These are phyloP conservation scores for Styphnolobium japonicum DNA, from an alignment of 306 rosid species.

Conservation along the genomic window DNA sequence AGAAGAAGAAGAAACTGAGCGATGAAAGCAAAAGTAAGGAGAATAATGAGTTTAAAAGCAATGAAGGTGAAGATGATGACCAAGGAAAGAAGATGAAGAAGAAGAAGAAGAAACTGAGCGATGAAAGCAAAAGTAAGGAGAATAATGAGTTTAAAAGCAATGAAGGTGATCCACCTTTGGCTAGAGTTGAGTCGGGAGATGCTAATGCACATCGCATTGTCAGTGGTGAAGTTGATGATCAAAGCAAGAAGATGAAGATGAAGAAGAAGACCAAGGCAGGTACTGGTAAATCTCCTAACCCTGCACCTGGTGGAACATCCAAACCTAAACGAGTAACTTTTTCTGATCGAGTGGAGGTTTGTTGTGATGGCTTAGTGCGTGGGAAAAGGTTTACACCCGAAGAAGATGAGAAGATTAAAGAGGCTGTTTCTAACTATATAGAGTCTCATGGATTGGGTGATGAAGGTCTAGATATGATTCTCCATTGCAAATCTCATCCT, in stretches of 20 bases:
- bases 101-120: no score
- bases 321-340: conserved; percentile 43
- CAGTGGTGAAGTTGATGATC: no score
- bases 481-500: conserved; percentile 25
- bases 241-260: neutral
- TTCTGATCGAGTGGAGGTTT: conserved; percentile 51
- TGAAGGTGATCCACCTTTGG: neutral
- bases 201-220: neutral
- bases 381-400: conserved; percentile 56
- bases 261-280: neutral
- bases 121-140: no score
- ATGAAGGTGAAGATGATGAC: no score
- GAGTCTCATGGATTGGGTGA: conserved; percentile 41
- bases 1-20: no score
- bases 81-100: no score
- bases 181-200: neutral
- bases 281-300: neutral
- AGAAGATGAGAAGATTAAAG: conserved; percentile 48
- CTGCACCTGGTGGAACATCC: conserved; percentile 13
- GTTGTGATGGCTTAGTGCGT: neutral
- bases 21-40: no score
- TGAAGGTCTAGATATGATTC: conserved; percentile 46
- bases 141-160: neutral
- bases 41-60: no score
- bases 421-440: conserved; percentile 45